phyloP scores from a whole-genome alignment of 2,329 filamentous ascomycete species.

The Apiospora marii region DNA sequence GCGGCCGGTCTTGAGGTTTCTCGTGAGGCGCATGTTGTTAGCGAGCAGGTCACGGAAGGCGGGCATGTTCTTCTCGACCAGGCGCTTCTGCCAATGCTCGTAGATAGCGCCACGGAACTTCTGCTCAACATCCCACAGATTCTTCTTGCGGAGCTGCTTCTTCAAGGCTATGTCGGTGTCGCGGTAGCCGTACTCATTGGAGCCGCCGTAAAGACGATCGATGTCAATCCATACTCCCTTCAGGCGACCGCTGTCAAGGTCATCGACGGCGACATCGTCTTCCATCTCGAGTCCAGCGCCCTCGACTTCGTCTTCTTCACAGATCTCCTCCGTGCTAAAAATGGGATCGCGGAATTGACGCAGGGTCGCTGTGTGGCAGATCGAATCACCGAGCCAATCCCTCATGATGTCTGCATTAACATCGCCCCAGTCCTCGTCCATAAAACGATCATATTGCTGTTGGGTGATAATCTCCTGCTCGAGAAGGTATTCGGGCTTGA shows the following conservation, averaged over 20 bases:
- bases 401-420: slow-evolving; percentile 47
- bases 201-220: slow-evolving; percentile 49
- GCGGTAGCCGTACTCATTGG: slow-evolving; percentile 35
- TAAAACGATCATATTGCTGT: slow-evolving; percentile 69
- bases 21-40: slow-evolving; percentile 57
- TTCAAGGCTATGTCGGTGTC: slow-evolving; percentile 42
- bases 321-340: slow-evolving; percentile 43
- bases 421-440: slow-evolving; percentile 48
- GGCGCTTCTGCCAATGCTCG: slow-evolving; percentile 63
- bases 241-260: slow-evolving; percentile 49
- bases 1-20: slow-evolving; percentile 61
- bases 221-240: slow-evolving; percentile 53
- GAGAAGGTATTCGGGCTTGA: slow-evolving; percentile 63
- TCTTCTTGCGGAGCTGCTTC: slow-evolving; percentile 47
- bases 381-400: slow-evolving; percentile 63
- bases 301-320: slow-evolving; percentile 63
- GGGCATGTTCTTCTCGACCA: slow-evolving; percentile 51
- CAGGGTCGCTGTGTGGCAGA: slow-evolving; percentile 44
- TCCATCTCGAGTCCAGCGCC: slow-evolving; percentile 62
- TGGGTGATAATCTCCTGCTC: slow-evolving; percentile 66
- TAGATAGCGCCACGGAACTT: slow-evolving; percentile 71
- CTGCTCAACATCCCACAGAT: slow-evolving; percentile 68
- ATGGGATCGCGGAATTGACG: slow-evolving; percentile 35
- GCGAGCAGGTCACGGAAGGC: slow-evolving; percentile 57
- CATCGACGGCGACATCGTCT: slow-evolving; percentile 42